Evolutionary conservation across 768 basidiomycete species (phyloP), one percentile per base, ranked within the genome.

Genomic region (Mycena olivaceomarginata): DNA sequence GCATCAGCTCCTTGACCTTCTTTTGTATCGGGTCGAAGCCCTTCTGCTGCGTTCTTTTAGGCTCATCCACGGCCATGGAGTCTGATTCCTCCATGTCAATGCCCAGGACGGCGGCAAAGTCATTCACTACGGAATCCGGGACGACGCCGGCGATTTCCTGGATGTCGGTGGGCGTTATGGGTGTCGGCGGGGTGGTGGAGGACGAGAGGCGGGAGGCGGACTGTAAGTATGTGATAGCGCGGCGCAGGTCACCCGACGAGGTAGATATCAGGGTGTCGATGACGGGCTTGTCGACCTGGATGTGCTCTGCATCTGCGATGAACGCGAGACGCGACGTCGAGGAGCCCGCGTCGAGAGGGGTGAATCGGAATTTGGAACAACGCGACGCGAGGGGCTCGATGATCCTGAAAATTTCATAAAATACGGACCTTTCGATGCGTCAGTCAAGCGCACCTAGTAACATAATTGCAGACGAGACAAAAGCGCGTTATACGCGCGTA

Each of bases 311-410:
- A 43, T 89, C 82, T 0, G 97, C 97, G 69, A 99, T 98, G 81
- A 96, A 90, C 59, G 91, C 87, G 10, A 99, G 90, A 67, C 98
- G 92, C 16, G 90, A 84, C 53, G 92, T 90, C 6, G 97, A 94
- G 10, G 97, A 97, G 16, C 88, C 84, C 18, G 93, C 86, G 83
- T 98, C 97, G 37, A 99, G 90, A 2, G 98, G 96, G 13, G 96
- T 97, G 87, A 99, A 99, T 53, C 98, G 94, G 86, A 99, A 99
- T 87, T 99, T 99, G 63, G 97, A 98, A 86, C 98, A 99, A 69
- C 98, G 94, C n/a, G 98, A 99, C 25, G 98, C 97, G 37, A 99
- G 91, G 0, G 98, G 98, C 83, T 99, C 98, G 72, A 99, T 99
- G 76, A 99, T 99, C 80, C 98, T 99, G 79, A 56, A 45, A 62